Evolutionary conservation across 1,139 yeast genomes (phyloP).

Genomic region (Geotrichum fermentans): DNA sequence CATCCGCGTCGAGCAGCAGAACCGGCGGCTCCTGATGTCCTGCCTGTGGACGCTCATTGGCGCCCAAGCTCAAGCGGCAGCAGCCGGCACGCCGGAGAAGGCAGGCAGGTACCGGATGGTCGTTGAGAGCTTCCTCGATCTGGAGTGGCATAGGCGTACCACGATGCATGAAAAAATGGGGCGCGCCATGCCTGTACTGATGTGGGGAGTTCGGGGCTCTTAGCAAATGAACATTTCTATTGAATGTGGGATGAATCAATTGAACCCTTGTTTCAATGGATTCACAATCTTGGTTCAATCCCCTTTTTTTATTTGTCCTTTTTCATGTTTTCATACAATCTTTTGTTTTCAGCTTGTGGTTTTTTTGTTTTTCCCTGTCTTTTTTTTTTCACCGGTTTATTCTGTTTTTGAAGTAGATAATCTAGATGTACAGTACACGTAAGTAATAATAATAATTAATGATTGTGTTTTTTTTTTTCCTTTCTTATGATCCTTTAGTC

Average conservation of each 20-base stretch:
- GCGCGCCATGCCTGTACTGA: neutral
- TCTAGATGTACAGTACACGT: too few relatives aligned
- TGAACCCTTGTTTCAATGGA: too few relatives aligned
- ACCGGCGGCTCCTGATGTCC: slow-evolving; percentile 14
- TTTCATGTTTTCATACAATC: too few relatives aligned
- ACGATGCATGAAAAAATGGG: slow-evolving; percentile 16
- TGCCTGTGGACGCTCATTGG: slow-evolving; percentile 15
- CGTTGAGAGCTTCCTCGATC: slow-evolving; percentile 5
- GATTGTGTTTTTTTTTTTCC: neutral
- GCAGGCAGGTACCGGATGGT: slow-evolving; percentile 1
- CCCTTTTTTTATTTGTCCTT: too few relatives aligned
- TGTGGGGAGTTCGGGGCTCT: slow-evolving; percentile 6
- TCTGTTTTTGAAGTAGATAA: too few relatives aligned
- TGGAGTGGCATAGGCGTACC: slow-evolving; percentile 16
- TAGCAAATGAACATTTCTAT: neutral
- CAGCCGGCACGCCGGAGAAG: neutral
- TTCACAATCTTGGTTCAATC: too few relatives aligned
- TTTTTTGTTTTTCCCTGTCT: neutral
- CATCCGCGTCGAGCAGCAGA: slow-evolving; percentile 10
- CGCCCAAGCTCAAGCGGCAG: neutral
- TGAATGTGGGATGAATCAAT: too few relatives aligned
- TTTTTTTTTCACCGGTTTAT: neutral
- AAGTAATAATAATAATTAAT: neutral
- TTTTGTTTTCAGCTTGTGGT: neutral
- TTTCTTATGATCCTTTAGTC: too few relatives aligned